Percentiles rank a stretch among this genome's conserved stretches.
Evolutionary conservation across 169 alveolate genomes (phyloP).

Genomic region (Babesia caballi): DNA sequence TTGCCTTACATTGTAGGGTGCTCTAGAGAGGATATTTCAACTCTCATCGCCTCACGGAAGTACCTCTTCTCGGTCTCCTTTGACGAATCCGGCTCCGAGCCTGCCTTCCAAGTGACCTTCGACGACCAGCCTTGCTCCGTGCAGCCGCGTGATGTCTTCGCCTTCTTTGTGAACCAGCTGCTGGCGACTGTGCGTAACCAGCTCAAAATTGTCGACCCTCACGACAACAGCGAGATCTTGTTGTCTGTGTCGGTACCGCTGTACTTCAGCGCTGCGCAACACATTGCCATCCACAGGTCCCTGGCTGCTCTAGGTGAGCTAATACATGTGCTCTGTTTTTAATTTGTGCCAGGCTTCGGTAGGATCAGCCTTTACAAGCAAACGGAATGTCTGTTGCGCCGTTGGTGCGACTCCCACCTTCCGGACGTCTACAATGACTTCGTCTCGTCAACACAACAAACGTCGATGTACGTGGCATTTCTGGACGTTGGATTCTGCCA

Average conservation of each 20-base stretch:
- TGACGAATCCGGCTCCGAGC: conserved; percentile 1
- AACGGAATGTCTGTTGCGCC: conserved; percentile 37
- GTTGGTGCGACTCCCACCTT: conserved; percentile 62
- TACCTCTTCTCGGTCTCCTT: conserved; percentile 25
- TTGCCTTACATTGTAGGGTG: conserved; percentile 25
- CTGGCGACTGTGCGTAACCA: conserved; percentile 47
- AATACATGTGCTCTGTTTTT: neutral
- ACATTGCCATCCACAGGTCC: conserved; percentile 6
- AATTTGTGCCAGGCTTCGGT: neutral
- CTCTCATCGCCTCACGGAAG: neutral
- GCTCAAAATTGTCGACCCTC: neutral
- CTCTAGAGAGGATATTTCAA: neutral
- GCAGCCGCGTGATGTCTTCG: conserved; percentile 25
- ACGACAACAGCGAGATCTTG: conserved; percentile 1
- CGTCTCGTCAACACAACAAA: neutral
- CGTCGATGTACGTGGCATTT: conserved; percentile 43
- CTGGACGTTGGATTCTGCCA: conserved; percentile 63
- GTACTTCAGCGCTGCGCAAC: conserved; percentile 27
- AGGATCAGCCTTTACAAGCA: conserved; percentile 29
- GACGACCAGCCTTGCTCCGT: conserved; percentile 37
- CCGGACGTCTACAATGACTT: conserved; percentile 45
- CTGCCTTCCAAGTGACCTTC: conserved; percentile 31
- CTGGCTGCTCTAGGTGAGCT: conserved; percentile 23
- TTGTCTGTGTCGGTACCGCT: conserved; percentile 32
- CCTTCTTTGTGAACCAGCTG: conserved; percentile 41